These are phyloP conservation scores for Penicillium ochrochloron DNA, from an alignment of 495 filamentous ascomycete genomes.

Conservation along the genomic window DNA sequence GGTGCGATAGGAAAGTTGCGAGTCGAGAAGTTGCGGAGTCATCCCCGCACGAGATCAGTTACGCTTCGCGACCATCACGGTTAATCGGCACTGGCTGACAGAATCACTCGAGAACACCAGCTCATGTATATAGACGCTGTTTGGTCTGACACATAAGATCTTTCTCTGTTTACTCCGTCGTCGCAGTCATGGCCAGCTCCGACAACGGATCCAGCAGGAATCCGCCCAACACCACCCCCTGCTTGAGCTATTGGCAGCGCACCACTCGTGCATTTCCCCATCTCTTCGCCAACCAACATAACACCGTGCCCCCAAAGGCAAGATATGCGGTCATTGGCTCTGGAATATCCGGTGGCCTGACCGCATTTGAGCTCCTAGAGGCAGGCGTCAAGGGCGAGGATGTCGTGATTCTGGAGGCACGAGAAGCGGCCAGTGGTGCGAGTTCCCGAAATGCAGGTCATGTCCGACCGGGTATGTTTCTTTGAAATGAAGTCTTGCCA, in stretches of 20 bases:
- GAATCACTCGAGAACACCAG: no score
- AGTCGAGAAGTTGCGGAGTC: background rate
- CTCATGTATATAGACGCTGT: background rate
- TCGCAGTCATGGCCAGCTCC: background rate
- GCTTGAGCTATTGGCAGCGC: conserved; percentile 41
- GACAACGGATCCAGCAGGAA: conserved; percentile 26
- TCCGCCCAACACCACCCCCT: conserved; percentile 29
- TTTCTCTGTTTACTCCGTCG: background rate
- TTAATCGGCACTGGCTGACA: conserved; percentile 1
- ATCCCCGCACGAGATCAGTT: background rate
- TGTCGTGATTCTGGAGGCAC: conserved; percentile 37
- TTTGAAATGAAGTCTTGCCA: background rate
- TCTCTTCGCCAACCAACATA: conserved; percentile 27
- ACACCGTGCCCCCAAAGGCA: conserved; percentile 13
- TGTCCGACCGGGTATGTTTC: conserved; percentile 35
- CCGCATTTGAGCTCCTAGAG: conserved; percentile 33
- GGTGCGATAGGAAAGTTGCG: background rate
- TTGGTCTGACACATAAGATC: background rate
- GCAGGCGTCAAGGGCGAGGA: conserved; percentile 30
- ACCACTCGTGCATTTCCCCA: conserved; percentile 36
- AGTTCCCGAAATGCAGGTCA: conserved; percentile 41
- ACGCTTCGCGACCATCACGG: background rate
- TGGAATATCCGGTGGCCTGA: conserved; percentile 35
- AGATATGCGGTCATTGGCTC: conserved; percentile 39
- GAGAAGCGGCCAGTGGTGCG: conserved; percentile 38